phyloP scores from a whole-genome alignment of 129 eudicot species.

The Arctium lappa region DNA sequence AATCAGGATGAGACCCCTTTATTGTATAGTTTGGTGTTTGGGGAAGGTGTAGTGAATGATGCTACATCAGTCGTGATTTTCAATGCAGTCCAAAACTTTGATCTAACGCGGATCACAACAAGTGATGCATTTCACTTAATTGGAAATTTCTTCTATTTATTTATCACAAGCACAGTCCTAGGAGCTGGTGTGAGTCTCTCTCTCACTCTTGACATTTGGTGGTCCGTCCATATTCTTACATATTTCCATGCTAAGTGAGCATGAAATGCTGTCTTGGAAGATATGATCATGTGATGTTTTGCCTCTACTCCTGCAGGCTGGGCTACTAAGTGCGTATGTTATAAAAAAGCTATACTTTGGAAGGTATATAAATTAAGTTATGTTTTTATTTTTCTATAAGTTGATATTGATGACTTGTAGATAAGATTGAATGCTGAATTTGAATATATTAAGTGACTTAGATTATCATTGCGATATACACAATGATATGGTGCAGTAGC shows the following conservation, averaged over 20 bases:
- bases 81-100: slow-evolving; percentile 84
- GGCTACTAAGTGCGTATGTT: slow-evolving; percentile 73
- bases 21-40: slow-evolving; percentile 77
- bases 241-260: background rate
- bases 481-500: background rate
- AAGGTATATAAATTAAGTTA: slow-evolving; percentile 45
- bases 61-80: slow-evolving; percentile 86
- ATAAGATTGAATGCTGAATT: background rate
- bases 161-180: slow-evolving; percentile 61
- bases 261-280: background rate
- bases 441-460: background rate
- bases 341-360: slow-evolving; percentile 84
- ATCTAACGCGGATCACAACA: slow-evolving; percentile 54
- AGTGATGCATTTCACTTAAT: slow-evolving; percentile 43
- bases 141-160: slow-evolving; percentile 68
- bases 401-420: background rate
- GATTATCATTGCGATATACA: background rate
- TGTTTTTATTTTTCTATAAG: background rate
- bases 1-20: slow-evolving; percentile 88
- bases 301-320: slow-evolving; percentile 52
- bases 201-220: background rate
- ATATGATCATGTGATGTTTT: slow-evolving; percentile 11
- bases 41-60: slow-evolving; percentile 90
- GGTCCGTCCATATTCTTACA: background rate
- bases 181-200: slow-evolving; percentile 65